phyloP scores from a whole-genome alignment of 2,329 filamentous ascomycete genomes.

The Colletotrichum spaethianum region DNA sequence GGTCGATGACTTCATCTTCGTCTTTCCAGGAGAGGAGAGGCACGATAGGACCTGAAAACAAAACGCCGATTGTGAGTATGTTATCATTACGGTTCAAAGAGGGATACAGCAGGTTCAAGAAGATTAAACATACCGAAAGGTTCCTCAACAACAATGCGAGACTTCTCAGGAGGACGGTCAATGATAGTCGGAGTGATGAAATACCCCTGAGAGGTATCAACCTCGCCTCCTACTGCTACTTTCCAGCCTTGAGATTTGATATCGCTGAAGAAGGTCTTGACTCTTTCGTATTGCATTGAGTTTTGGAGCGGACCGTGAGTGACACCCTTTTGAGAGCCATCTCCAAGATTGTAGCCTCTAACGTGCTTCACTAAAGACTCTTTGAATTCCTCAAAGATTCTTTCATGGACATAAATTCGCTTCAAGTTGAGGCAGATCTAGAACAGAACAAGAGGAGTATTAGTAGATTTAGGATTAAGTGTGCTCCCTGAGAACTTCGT shows the following conservation, averaged over 20 bases:
- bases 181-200: slow-evolving; percentile 29
- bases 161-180: slow-evolving; percentile 26
- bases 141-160: slow-evolving; percentile 22
- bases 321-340: slow-evolving; percentile 51
- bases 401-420: slow-evolving; percentile 46
- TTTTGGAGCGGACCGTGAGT: slow-evolving; percentile 73
- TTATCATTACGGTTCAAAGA: too few species aligned
- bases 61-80: background rate
- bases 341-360: slow-evolving; percentile 56
- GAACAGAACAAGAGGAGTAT: too few species aligned
- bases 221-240: slow-evolving; percentile 26
- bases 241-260: slow-evolving; percentile 35
- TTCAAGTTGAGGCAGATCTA: slow-evolving; percentile 32
- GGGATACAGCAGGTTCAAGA: too few species aligned
- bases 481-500: background rate
- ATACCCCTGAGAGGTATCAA: slow-evolving; percentile 18
- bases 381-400: slow-evolving; percentile 27
- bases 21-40: slow-evolving; percentile 73
- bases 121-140: background rate
- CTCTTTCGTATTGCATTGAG: slow-evolving; percentile 67
- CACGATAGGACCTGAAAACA: slow-evolving; percentile 68
- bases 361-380: slow-evolving; percentile 44
- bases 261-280: slow-evolving; percentile 32
- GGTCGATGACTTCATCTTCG: slow-evolving; percentile 71
- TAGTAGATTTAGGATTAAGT: background rate